These are phyloP conservation scores for Pseudogymnoascus sp. DNA, from an alignment of 2,329 filamentous ascomycete species.

Conservation along the genomic window DNA sequence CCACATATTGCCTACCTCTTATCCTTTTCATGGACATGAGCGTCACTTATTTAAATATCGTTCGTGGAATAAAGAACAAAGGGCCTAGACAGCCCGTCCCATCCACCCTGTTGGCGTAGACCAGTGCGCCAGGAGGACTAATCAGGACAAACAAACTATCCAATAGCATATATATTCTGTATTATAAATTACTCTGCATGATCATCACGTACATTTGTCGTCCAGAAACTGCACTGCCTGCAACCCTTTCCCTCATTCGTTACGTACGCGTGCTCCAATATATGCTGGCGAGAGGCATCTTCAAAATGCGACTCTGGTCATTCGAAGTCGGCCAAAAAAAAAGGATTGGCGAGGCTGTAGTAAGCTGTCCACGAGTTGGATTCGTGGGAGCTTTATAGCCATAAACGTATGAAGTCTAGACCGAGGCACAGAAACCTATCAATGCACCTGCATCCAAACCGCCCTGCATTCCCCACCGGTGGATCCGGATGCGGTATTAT, in stretches of 20 bases:
- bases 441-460: not conserved
- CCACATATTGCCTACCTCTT: slow-evolving; percentile 36
- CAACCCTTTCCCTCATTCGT: not conserved
- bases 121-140: slow-evolving; percentile 34
- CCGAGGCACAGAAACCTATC: not conserved
- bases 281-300: not conserved
- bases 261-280: not conserved
- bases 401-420: not conserved
- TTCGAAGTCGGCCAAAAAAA: not conserved
- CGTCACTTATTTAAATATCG: slow-evolving; percentile 35
- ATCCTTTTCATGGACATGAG: slow-evolving; percentile 32
- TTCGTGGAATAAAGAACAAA: slow-evolving; percentile 33
- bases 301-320: not conserved
- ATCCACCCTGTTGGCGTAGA: slow-evolving; percentile 35
- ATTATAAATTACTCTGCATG: slow-evolving; percentile 8
- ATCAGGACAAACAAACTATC: slow-evolving; percentile 31
- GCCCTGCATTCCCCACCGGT: not conserved
- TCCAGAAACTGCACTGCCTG: not conserved
- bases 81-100: slow-evolving; percentile 35
- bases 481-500: not conserved
- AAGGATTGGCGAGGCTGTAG: not conserved
- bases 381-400: not conserved
- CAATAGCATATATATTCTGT: slow-evolving; percentile 7
- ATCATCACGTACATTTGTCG: not conserved
- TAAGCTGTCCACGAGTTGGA: not conserved